Base-by-base conservation (phyloP, 495 filamentous ascomycete species). In the Penicillium parvum region DNA sequence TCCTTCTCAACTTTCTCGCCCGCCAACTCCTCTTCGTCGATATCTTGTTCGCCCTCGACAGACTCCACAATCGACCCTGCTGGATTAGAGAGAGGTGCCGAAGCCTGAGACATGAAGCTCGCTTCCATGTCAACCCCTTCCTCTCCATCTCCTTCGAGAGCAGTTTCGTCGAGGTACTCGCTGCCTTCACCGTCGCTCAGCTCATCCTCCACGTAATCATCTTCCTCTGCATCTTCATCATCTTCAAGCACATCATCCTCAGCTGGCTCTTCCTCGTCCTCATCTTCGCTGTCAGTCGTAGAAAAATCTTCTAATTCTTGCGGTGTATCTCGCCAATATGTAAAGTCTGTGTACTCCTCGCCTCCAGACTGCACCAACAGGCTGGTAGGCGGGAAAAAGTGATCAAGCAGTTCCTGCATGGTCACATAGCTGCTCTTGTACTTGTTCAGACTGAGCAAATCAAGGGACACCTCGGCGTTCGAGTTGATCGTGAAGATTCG, bases 401-500 rank as follows among this genome's bases (percentile, higher is more conserved):
- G 92, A 58, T 98, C 91, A 9, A 98, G 83, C 18, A 97, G 76
- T 64, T 96, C 92, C 40, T 83, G 79, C 88, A 98, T 99, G 40
- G 86, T 88, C 40, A 95, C 87, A 61, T 99, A 99, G 60, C 86
- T 95, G 51, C 90, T 92, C 71, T 89, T 96, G 56, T 97, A 86
- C 54, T 90, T 94, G 62, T 92, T 97, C 27, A 98, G 74, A 48
- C 82, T 88, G 11, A 96, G 74, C 35, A 98, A 62, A 56, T 97
- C 91, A 33, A 97, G 65, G n/a, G 84, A 88, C 14, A 99, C 90
- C 52, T 99, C 94, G 1, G 92, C 90, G 59, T 96, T 94, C 34
- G 86, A 91, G 66, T 99, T 99, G 75, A 99, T 99, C 6, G 92
- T 99, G 60, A 99, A 99, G 43, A 99, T 99, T 16, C 94, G 76